These are phyloP conservation scores for Aplosporella prunicola DNA, from an alignment of 2,329 filamentous ascomycete species.

Conservation along the genomic window DNA sequence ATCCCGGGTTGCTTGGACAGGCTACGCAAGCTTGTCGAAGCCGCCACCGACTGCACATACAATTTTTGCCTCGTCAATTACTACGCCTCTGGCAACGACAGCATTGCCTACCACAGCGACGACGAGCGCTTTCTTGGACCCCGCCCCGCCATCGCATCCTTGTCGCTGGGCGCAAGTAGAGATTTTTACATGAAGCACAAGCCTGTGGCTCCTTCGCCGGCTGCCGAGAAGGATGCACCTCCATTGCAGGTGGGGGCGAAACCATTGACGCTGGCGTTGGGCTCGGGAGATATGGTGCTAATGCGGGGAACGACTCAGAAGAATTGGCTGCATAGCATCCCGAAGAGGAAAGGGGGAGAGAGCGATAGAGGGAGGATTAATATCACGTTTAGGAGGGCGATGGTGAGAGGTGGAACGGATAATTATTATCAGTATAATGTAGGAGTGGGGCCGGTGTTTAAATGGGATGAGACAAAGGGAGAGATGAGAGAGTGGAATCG, in stretches of 20 bases:
- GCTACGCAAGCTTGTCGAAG: slow-evolving; percentile 54
- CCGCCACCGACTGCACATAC: slow-evolving; percentile 55
- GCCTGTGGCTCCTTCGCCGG: slow-evolving; percentile 35
- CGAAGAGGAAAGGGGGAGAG: slow-evolving; percentile 58
- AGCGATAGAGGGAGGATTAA: slow-evolving; percentile 57
- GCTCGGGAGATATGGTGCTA: slow-evolving; percentile 66
- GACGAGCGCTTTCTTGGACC: slow-evolving; percentile 67
- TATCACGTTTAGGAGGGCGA: slow-evolving; percentile 65
- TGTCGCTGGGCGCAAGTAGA: slow-evolving; percentile 60
- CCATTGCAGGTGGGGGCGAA: slow-evolving; percentile 20
- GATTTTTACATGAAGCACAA: slow-evolving; percentile 79
- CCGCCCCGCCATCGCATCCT: slow-evolving; percentile 63
- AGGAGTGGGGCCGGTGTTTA: slow-evolving; percentile 56
- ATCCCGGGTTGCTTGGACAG: slow-evolving; percentile 60
- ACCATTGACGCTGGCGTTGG: slow-evolving; percentile 46
- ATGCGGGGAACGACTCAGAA: slow-evolving; percentile 69
- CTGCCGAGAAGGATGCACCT: slow-evolving; percentile 18
- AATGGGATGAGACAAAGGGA: slow-evolving; percentile 50
- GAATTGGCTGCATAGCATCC: slow-evolving; percentile 69
- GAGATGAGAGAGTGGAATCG: slow-evolving; percentile 40
- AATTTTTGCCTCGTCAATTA: slow-evolving; percentile 80
- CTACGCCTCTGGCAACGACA: slow-evolving; percentile 67
- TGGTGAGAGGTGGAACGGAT: slow-evolving; percentile 63
- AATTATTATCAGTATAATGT: slow-evolving; percentile 84
- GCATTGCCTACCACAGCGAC: slow-evolving; percentile 71